Evolutionary conservation across 2,329 filamentous ascomycete species (phyloP).

Genomic region (Claviceps digitariae): DNA sequence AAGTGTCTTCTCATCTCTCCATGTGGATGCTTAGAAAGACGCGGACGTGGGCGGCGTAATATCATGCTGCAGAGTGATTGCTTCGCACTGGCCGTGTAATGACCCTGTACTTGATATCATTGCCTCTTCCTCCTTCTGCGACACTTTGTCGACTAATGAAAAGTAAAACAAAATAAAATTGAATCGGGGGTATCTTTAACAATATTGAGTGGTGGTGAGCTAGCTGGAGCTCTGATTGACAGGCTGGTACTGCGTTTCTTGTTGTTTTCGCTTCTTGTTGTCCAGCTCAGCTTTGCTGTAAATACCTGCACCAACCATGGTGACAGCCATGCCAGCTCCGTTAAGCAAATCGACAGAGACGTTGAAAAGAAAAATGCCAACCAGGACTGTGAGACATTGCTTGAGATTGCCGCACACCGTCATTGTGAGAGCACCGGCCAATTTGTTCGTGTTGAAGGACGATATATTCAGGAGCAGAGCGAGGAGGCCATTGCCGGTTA

Average conservation of each 20-base stretch:
- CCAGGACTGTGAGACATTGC: conserved; percentile 40
- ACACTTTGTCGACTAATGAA: conserved; percentile 1
- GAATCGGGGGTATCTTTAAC: conserved; percentile 7
- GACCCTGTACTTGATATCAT: neutral
- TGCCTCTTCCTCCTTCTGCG: neutral
- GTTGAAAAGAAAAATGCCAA: conserved; percentile 40
- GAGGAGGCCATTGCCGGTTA: conserved; percentile 38
- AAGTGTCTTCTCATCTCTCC: neutral
- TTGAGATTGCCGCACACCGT: conserved; percentile 46
- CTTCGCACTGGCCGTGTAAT: neutral
- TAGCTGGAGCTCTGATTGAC: conserved; percentile 20
- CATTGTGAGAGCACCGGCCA: conserved; percentile 44
- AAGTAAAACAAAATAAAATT: conserved; percentile 3
- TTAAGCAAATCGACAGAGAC: conserved; percentile 37
- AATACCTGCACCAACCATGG: conserved; percentile 40
- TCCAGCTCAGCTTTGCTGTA: conserved; percentile 45
- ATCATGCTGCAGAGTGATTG: neutral
- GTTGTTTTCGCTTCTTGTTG: conserved; percentile 25
- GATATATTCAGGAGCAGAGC: conserved; percentile 43
- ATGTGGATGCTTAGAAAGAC: neutral
- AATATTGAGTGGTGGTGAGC: conserved; percentile 1
- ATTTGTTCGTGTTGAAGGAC: conserved; percentile 44
- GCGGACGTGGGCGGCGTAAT: neutral
- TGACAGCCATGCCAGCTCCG: conserved; percentile 41
- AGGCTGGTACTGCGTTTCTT: conserved; percentile 20